Evolutionary conservation across 352 stramenopile species (phyloP).

Genomic region (Pythium phragmiticola): DNA sequence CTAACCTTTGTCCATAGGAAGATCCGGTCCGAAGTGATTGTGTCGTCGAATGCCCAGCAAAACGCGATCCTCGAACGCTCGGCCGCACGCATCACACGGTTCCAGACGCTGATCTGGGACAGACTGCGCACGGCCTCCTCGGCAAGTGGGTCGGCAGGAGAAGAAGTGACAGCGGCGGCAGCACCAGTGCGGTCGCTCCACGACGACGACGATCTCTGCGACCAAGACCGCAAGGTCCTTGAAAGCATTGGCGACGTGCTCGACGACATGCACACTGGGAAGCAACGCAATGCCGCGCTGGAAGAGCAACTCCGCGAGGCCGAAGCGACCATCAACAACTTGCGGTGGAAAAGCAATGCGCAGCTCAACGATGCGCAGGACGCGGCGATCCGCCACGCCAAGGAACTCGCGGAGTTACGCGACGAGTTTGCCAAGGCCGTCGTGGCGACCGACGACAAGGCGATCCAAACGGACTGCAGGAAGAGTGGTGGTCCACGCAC

Average conservation of each 20-base stretch:
- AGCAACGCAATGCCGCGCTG: slow-evolving; percentile 32
- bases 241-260: slow-evolving; percentile 50
- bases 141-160: not conserved
- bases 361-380: slow-evolving; percentile 48
- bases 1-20: slow-evolving; percentile 30
- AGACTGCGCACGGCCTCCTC: slow-evolving; percentile 19
- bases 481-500: not conserved
- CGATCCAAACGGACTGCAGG: slow-evolving; percentile 39
- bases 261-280: slow-evolving; percentile 45
- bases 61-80: slow-evolving; percentile 63
- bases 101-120: slow-evolving; percentile 49
- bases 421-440: slow-evolving; percentile 34
- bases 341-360: slow-evolving; percentile 59
- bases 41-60: slow-evolving; percentile 56
- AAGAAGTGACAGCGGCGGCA: not conserved
- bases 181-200: not conserved
- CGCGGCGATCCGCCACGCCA: slow-evolving; percentile 25
- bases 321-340: slow-evolving; percentile 41
- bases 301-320: slow-evolving; percentile 42
- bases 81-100: slow-evolving; percentile 51
- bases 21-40: slow-evolving; percentile 46
- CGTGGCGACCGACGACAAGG: slow-evolving; percentile 38
- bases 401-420: slow-evolving; percentile 39
- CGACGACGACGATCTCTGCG: slow-evolving; percentile 50
- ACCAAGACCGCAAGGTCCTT: slow-evolving; percentile 64